These are phyloP conservation scores for Berberis thunbergii DNA, from an alignment of 164 flowering plant genomes.

Conservation along the genomic window DNA sequence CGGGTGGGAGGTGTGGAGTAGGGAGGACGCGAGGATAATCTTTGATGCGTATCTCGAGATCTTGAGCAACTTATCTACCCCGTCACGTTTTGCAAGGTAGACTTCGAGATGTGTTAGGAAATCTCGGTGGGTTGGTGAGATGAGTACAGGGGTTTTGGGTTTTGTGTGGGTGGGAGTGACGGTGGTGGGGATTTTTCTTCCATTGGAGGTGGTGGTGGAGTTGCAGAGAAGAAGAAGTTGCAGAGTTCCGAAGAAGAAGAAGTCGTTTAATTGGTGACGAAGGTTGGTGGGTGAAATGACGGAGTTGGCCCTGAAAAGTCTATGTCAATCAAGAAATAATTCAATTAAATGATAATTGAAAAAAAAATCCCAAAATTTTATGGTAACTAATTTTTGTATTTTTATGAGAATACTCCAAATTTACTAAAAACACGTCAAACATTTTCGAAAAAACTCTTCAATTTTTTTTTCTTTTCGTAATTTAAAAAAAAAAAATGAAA, in stretches of 20 bases:
- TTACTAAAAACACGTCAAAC: no score
- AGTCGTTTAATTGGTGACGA: background rate
- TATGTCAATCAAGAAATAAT: no score
- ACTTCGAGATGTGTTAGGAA: slow-evolving; percentile 61
- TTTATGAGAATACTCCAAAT: no score
- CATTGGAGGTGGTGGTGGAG: background rate
- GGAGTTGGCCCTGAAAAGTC: no score
- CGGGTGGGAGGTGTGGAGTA: slow-evolving; percentile 25
- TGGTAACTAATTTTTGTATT: no score
- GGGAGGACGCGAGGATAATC: slow-evolving; percentile 64
- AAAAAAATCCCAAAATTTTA: no score
- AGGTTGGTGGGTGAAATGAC: no score
- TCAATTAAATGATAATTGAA: no score
- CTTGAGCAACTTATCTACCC: slow-evolving; percentile 92
- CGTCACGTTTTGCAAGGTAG: slow-evolving; percentile 82
- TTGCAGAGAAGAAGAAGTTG: background rate
- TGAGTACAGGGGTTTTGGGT: slow-evolving; percentile 5
- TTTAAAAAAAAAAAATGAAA: no score
- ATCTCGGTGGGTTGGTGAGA: slow-evolving; percentile 30
- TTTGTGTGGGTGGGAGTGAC: background rate
- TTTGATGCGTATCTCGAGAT: slow-evolving; percentile 88
- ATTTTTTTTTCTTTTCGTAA: no score
- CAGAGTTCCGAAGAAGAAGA: background rate
- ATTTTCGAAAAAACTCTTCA: no score
- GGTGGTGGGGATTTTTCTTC: slow-evolving; percentile 9